Percentiles rank a stretch among this genome's conserved stretches.
phyloP scores from a whole-genome alignment of 73 alveolate genomes.

The Paraurostyla sp. region DNA sequence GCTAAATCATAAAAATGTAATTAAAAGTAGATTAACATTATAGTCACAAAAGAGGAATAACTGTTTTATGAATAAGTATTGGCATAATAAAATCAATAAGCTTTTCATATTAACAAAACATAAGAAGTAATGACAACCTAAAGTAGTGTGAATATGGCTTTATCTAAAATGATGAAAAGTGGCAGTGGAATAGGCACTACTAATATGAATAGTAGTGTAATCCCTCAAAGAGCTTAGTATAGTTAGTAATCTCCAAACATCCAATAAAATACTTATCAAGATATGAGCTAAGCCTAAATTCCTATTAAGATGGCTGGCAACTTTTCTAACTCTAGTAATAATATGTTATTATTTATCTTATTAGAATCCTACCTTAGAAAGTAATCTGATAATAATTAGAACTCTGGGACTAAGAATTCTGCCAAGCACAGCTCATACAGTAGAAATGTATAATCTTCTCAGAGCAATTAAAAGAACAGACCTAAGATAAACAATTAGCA shows the following conservation, averaged over 20 bases:
- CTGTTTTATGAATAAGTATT: slow-evolving; percentile 18
- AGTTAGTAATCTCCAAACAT: too few relatives aligned
- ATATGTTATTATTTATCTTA: background rate
- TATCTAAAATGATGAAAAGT: background rate
- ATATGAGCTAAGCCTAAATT: background rate
- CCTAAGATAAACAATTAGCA: too few relatives aligned
- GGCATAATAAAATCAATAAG: background rate
- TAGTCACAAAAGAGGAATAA: slow-evolving; percentile 36
- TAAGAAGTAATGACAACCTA: background rate
- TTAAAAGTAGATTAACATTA: background rate
- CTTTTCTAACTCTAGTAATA: background rate
- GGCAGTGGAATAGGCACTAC: too few relatives aligned
- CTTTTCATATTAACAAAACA: background rate
- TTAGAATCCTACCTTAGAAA: background rate
- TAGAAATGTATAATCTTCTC: background rate
- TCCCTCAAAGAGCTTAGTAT: too few relatives aligned
- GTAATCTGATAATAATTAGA: background rate
- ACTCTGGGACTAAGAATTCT: too few relatives aligned
- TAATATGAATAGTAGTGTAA: too few relatives aligned
- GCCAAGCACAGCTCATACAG: too few relatives aligned
- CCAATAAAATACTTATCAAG: too few relatives aligned
- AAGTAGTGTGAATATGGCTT: slow-evolving; percentile 32
- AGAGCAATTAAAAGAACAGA: slow-evolving; percentile 20
- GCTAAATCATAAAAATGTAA: slow-evolving; percentile 34
- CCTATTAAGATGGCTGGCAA: background rate